These are phyloP conservation scores for Phytophthora cajani DNA, from an alignment of 352 stramenopile species.

Conservation along the genomic window DNA sequence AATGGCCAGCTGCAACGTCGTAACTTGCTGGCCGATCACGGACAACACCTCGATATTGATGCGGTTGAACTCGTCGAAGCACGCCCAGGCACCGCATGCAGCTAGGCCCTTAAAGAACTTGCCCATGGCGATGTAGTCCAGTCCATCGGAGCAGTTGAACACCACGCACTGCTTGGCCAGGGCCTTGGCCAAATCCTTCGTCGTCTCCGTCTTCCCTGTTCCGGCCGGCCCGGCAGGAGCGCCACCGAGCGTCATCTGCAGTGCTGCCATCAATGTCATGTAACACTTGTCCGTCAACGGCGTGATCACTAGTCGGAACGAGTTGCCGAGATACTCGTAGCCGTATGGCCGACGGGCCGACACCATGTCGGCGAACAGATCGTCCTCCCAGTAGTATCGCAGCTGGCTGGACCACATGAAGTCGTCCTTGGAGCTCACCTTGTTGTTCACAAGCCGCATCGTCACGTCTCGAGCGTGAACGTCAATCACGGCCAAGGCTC, in stretches of 20 bases:
- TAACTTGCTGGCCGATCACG: slow-evolving; percentile 88
- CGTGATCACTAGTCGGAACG: slow-evolving; percentile 95
- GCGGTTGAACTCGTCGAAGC: slow-evolving; percentile 97
- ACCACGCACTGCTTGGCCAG: slow-evolving; percentile 96
- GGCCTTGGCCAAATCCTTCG: slow-evolving; percentile 94
- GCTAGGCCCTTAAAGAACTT: slow-evolving; percentile 95
- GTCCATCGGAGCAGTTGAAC: slow-evolving; percentile 95
- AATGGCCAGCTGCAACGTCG: slow-evolving; percentile 89
- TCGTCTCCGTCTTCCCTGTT: slow-evolving; percentile 95
- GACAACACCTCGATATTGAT: slow-evolving; percentile 95
- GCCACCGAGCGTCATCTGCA: slow-evolving; percentile 95
- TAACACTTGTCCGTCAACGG: slow-evolving; percentile 97
- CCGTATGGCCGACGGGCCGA: slow-evolving; percentile 91
- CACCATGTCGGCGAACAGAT: slow-evolving; percentile 92
- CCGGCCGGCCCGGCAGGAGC: slow-evolving; percentile 92
- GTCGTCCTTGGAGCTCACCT: slow-evolving; percentile 90
- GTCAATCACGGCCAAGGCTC: slow-evolving; percentile 95
- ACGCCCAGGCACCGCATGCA: slow-evolving; percentile 94
- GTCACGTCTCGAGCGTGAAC: slow-evolving; percentile 95
- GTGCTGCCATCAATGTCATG: slow-evolving; percentile 94
- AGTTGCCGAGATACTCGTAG: slow-evolving; percentile 96
- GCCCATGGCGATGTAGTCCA: slow-evolving; percentile 96
- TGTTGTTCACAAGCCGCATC: slow-evolving; percentile 81
- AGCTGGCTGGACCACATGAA: slow-evolving; percentile 96
- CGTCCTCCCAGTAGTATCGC: slow-evolving; percentile 94